Percentiles rank a stretch among this genome's conserved stretches.
Conservation (phyloP, 164 flowering plant genomes). For the Vitis vinifera region ASM3070453v1 NC_081818.1:30051501-30052000, state of each 20-base stretch:
- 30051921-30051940: slow-evolving; percentile 35
- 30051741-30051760: slow-evolving; percentile 10
- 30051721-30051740: slow-evolving; percentile 26
- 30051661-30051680: slow-evolving; percentile 66
- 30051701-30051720: slow-evolving; percentile 44
- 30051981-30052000: too few species aligned
- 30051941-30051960: neutral
- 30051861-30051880: slow-evolving; percentile 58
- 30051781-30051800: slow-evolving; percentile 44
- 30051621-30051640: neutral
- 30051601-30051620: neutral
- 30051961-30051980: too few species aligned
- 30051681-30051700: slow-evolving; percentile 60
- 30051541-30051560: neutral
- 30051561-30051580: neutral
- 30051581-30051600: neutral
- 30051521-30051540: neutral
- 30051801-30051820: slow-evolving; percentile 41
- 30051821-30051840: slow-evolving; percentile 61
- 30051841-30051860: slow-evolving; percentile 53
- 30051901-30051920: slow-evolving; percentile 57
- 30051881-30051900: slow-evolving; percentile 47
- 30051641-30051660: slow-evolving; percentile 55
- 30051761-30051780: slow-evolving; percentile 26
- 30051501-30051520: too few species aligned